Base-by-base conservation (phyloP, 1,284 basidiomycete species). In the Cryptococcus depauperatus region DNA sequence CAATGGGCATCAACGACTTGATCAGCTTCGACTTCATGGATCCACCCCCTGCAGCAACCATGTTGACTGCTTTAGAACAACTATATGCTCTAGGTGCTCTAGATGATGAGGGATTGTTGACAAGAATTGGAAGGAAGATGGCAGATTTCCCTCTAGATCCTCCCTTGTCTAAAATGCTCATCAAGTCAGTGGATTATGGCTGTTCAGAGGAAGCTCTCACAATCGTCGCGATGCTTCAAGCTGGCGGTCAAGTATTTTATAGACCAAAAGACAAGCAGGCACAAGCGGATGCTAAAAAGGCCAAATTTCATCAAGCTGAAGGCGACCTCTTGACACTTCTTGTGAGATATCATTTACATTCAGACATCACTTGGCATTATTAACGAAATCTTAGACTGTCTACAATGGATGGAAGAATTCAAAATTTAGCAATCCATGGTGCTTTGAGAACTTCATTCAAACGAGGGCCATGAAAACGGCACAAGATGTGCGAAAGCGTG, bases 1-100 rank as follows among this genome's bases (percentile, higher is more conserved):
- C 95, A 3, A 96, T 99, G 92, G 95, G 95, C 27, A 82, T 99
- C 73, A 98, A 98, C 63, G 92, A 99, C 66, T 74, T 99, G 18
- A 81, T 98, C 54, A 88, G 89, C 69, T 98, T 98, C 68, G 93
- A 97, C 69, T 99, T 97, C 66, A 97, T 98, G 93, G 95, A 98
- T 68, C 91, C 93, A 1, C 95, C 95, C 25, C 92, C 93, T 0
- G 85, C 91, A 0, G 89, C 85, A 61, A 97, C 92, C 5, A 87
- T 98, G 81, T 75, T 95, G 43, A 70, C 68, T 6, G 95, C 95
- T 0, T 74, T 98, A 30, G 93, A 98, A 67, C 82, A 85, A 48
- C 73, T 98, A 3, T 97, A 95, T 69, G 93, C 92, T 1, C 77
- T 98, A 5, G 93, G 90, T 0, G 95, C 93, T 3, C 75, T 98